Evolutionary conservation across 1,284 basidiomycete species (phyloP), one percentile per base, ranked within the genome.

Genomic region (Testicularia cyperi): DNA sequence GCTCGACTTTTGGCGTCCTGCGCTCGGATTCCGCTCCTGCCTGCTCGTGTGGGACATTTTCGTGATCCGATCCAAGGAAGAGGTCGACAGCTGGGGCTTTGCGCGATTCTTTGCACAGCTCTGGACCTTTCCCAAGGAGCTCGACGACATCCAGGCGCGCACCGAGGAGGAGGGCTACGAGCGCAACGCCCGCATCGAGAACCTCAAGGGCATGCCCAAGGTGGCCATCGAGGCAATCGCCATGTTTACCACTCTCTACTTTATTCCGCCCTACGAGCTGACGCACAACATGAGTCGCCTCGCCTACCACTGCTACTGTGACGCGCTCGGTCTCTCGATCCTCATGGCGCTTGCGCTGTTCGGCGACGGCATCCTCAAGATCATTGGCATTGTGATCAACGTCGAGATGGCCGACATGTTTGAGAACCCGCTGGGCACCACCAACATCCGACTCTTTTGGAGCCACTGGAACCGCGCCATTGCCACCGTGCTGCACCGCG

Each of bases 391-490:
- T 24, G 6, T 73, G 10, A 44, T 66, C 43, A 45, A 65, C 36
- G 55, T 74, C 22, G 74, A 76, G 51, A 74, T 75, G 68, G 57
- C 60, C 28, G 67, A 72, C 34, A 70, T 75, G 67, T 76, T 76
- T 27, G 68, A 74, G 31, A 74, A 73, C 36, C 73, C 73, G 1
- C 36, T 74, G 19, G 63, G 65, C 18, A 73, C 73, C 6, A 68
- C 68, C 43, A 73, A 71, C 54, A 65, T 75, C 26, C 72, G 72
- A 16, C 48, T 72, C 21, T 74, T 75, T 43, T 75, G 74, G 74
- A 70, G 69, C 23, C 70, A 73, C 54, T 76, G 74, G 74, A 76
- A 76, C 42, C 64, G 71, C 18, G 71, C 72, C 23, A 75, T 76
- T 38, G 69, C 74, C 15, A 56, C 65, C 5, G 69, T 76, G 4